Conservation (phyloP, 306 rosid species). For the Pachyrhizus erosus region DNA sequence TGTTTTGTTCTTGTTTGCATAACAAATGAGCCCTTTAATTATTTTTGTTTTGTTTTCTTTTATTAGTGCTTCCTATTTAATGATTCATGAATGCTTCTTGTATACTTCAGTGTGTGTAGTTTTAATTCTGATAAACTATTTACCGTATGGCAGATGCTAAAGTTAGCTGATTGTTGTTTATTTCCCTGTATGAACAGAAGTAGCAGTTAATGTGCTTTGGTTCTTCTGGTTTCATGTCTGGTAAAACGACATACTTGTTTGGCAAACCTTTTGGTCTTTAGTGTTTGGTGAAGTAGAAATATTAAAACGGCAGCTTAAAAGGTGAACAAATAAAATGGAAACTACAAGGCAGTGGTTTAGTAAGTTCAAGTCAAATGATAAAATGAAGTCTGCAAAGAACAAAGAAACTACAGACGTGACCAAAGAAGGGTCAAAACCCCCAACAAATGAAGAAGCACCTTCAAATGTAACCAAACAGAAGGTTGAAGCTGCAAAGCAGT, state of each 20-base stretch:
- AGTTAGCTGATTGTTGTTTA: constrained; percentile 37
- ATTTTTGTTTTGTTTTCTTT: constrained; percentile 12
- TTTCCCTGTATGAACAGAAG: constrained; percentile 42
- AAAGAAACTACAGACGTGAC: constrained; percentile 62
- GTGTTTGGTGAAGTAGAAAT: constrained; percentile 44
- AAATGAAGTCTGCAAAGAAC: constrained; percentile 59
- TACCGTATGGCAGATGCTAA: neutral
- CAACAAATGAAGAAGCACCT: constrained; percentile 65
- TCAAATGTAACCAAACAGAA: constrained; percentile 70
- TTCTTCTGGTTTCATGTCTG: constrained; percentile 32
- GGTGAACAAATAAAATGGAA: constrained; percentile 60
- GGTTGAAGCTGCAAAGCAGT: constrained; percentile 90
- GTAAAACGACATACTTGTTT: constrained; percentile 39
- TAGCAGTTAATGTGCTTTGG: constrained; percentile 44
- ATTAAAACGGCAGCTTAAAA: constrained; percentile 17
- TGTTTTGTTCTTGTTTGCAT: constrained; percentile 10
- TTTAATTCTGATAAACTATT: constrained; percentile 25
- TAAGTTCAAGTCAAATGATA: constrained; percentile 72
- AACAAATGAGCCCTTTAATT: constrained; percentile 20
- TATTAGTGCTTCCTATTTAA: constrained; percentile 13
- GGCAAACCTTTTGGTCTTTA: constrained; percentile 34
- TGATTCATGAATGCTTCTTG: constrained; percentile 17
- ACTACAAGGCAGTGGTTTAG: constrained; percentile 66
- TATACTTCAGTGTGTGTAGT: neutral
- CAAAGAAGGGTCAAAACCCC: constrained; percentile 64